Evolutionary conservation across 1,284 basidiomycete genomes (phyloP).

Genomic region (Puccinia sorghi): DNA sequence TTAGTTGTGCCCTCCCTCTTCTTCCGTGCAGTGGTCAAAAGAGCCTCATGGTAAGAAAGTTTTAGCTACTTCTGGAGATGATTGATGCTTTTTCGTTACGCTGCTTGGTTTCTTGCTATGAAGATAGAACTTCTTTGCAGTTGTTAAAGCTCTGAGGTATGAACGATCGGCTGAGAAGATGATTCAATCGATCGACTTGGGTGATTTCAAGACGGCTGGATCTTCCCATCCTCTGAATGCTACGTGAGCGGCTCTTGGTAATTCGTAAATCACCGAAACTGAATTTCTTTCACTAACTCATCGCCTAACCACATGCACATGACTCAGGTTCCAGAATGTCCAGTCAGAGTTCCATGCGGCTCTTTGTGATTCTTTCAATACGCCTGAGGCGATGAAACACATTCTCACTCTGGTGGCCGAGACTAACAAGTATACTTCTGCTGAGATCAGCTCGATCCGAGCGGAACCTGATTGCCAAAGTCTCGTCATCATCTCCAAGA

Average conservation of each 20-base stretch:
- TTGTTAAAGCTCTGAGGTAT: conserved; percentile 71
- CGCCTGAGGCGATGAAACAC: conserved; percentile 75
- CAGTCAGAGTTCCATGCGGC: conserved; percentile 82
- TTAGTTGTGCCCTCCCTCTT: conserved; percentile 34
- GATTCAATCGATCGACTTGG: conserved; percentile 6
- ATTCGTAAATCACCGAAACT: conserved; percentile 7
- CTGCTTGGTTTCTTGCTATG: background rate
- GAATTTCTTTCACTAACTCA: background rate
- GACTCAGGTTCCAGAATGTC: conserved; percentile 68
- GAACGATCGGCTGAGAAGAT: conserved; percentile 9
- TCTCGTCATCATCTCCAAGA: conserved; percentile 68
- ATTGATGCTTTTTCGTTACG: background rate
- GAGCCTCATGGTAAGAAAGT: background rate
- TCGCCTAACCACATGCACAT: background rate
- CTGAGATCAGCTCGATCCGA: conserved; percentile 56
- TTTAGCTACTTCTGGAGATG: background rate
- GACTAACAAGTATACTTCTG: conserved; percentile 79
- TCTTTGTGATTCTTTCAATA: conserved; percentile 97
- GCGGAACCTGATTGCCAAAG: conserved; percentile 28
- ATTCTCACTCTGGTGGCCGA: conserved; percentile 82
- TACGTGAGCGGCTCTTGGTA: background rate
- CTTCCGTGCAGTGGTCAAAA: background rate
- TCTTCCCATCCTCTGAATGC: conserved; percentile 18
- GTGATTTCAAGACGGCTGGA: background rate
- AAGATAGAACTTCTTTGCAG: conserved; percentile 86